Evolutionary conservation across 495 filamentous ascomycete species (phyloP).

Genomic region (Neurospora africana): DNA sequence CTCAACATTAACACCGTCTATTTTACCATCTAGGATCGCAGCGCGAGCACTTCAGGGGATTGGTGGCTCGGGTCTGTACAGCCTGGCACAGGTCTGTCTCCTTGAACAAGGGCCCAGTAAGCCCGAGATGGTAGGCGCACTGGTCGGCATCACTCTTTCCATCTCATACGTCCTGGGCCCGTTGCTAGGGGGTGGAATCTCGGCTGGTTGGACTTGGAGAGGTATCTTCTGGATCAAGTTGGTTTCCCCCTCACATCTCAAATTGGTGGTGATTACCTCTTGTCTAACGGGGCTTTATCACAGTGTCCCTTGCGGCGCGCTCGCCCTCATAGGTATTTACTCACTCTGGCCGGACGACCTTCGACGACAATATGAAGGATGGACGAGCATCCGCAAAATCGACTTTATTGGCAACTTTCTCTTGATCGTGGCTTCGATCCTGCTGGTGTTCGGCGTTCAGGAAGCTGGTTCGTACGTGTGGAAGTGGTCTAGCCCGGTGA

Average conservation of each 20-base stretch:
- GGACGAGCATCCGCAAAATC: slow-evolving; percentile 28
- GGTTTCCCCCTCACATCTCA: background rate
- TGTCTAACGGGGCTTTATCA: slow-evolving; percentile 2
- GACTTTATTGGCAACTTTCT: slow-evolving; percentile 49
- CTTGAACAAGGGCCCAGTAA: slow-evolving; percentile 44
- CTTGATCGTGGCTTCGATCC: slow-evolving; percentile 41
- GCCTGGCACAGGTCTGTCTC: slow-evolving; percentile 43
- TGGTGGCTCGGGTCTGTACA: slow-evolving; percentile 49
- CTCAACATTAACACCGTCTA: background rate
- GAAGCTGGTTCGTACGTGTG: slow-evolving; percentile 40
- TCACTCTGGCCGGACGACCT: slow-evolving; percentile 36
- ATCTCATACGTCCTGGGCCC: slow-evolving; percentile 48
- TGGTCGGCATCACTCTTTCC: slow-evolving; percentile 35
- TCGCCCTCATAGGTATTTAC: slow-evolving; percentile 46
- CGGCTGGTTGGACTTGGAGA: slow-evolving; percentile 51
- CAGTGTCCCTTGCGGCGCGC: slow-evolving; percentile 46
- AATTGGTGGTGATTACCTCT: fast-evolving
- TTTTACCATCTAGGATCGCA: slow-evolving; percentile 34
- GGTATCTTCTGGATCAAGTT: slow-evolving; percentile 67
- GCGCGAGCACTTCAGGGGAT: slow-evolving; percentile 52
- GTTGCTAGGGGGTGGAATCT: slow-evolving; percentile 57
- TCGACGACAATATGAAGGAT: slow-evolving; percentile 13
- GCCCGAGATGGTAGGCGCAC: slow-evolving; percentile 32
- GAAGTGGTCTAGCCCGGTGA: slow-evolving; percentile 34
- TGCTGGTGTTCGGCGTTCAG: slow-evolving; percentile 49